Evolutionary conservation across 176 grass and related monocot genomes (phyloP), one percentile per base, ranked within the genome.

Genomic region (Oryza coarctata): DNA sequence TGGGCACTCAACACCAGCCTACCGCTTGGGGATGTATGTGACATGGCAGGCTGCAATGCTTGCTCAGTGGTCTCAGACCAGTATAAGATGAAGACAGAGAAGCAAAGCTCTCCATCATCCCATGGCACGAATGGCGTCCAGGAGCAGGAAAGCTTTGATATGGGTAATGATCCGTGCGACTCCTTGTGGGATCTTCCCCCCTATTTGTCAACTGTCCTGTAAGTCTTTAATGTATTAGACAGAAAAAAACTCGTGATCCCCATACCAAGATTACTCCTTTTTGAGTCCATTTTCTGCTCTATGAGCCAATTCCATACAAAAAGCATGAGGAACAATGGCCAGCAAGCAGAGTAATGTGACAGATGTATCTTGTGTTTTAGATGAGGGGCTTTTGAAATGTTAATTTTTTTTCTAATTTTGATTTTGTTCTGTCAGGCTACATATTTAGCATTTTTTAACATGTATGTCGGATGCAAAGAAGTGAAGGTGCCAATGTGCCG

Each of bases 121-220:
- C 36, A 63, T 45, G 78, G 74, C 64, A 77, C 85, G 64, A 76
- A 85, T 62, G 84, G 72, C 41, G 11, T 60, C 33, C 83, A 83
- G 69, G 70, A 73, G 12, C 73, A 76, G 57, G 84, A 89, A 17
- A 39, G 70, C 14, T 68, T 81, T 36, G 87, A 86, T 26, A 49
- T 70, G 0, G 87, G 80, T 20, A 88, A 43, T 31, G 90, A 92
- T 83, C 70, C 80, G 6, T 80, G 70, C 15, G 90, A 92, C 45
- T 87, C 76, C 14, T 75, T 89, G 32, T 92, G 90, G 90, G 87
- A 92, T 80, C 76, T 92, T 25, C 87, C 87, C 84, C 9, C 87
- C 90, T n/a, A 82, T 89, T 9, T 89, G 71, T 66, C 90, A 86
- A 4, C 43, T 89, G 26, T 77, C 83, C 7, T 87, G 90, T 80